Evolutionary conservation across 1,139 yeast species (phyloP).

Genomic region (Blastobotrys indianensis): DNA sequence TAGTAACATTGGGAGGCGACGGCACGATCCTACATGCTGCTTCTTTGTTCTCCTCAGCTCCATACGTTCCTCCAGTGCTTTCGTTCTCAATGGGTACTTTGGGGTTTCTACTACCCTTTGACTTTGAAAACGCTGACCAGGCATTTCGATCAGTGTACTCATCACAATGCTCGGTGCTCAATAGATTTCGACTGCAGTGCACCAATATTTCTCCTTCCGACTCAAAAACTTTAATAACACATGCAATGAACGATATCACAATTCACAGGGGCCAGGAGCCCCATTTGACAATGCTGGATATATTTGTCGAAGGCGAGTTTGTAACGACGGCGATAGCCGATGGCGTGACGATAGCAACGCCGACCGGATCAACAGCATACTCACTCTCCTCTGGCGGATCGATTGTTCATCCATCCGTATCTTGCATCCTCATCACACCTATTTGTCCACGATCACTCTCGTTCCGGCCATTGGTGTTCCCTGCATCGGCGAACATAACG

Average conservation of each 20-base stretch:
- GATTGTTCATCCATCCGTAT: constrained; percentile 83
- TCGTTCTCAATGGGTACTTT: constrained; percentile 88
- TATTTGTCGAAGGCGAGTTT: constrained; percentile 72
- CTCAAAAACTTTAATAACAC: constrained; percentile 3
- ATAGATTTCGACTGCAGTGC: constrained; percentile 73
- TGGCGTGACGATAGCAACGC: constrained; percentile 79
- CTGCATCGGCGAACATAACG: constrained; percentile 63
- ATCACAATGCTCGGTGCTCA: constrained; percentile 63
- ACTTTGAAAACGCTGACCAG: constrained; percentile 53
- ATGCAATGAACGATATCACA: constrained; percentile 73
- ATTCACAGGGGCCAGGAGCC: constrained; percentile 88
- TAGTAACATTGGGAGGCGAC: constrained; percentile 91
- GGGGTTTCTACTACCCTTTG: constrained; percentile 83
- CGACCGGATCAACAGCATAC: constrained; percentile 95
- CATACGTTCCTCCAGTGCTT: constrained; percentile 72
- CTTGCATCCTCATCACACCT: constrained; percentile 77
- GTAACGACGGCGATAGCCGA: constrained; percentile 89
- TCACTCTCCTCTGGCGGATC: constrained; percentile 88
- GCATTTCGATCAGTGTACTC: constrained; percentile 63
- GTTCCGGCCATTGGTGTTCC: constrained; percentile 79
- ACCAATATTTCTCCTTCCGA: neutral
- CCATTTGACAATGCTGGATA: constrained; percentile 74
- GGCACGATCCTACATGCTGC: constrained; percentile 82
- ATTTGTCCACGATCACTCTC: constrained; percentile 91
- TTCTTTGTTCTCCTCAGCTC: constrained; percentile 45